Evolutionary conservation across 441 rosid genomes (phyloP).

Genomic region (Lepidium campestre): DNA sequence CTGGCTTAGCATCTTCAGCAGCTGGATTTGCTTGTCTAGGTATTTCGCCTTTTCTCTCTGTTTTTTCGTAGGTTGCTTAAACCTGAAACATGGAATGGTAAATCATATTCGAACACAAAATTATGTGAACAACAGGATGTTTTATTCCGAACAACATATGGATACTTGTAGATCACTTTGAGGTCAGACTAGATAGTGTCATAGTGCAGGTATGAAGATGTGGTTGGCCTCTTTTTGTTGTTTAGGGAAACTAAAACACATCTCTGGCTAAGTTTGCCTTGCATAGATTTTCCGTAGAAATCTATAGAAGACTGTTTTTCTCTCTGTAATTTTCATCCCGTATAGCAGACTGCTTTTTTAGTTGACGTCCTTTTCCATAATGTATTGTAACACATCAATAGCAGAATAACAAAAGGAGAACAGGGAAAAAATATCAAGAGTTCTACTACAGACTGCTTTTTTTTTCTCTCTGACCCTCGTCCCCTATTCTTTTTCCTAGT

Average conservation of each 20-base stretch:
- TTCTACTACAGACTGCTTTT: not conserved
- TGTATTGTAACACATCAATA: not conserved
- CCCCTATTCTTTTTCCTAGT: not conserved
- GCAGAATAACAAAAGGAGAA: not conserved
- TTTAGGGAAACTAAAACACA: not conserved
- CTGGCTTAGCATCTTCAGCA: conserved; percentile 97
- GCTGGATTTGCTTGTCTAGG: conserved; percentile 99
- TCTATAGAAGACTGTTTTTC: not conserved
- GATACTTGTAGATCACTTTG: not conserved
- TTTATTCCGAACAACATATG: not conserved
- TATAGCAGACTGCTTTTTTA: no score
- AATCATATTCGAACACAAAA: not conserved
- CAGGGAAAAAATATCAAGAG: not conserved
- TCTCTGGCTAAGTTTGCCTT: not conserved
- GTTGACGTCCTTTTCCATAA: not conserved
- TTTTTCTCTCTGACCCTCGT: not conserved
- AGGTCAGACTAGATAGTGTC: not conserved
- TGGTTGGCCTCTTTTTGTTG: not conserved
- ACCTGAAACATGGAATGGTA: not conserved
- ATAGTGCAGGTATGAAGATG: not conserved
- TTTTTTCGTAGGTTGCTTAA: not conserved
- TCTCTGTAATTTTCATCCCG: no score
- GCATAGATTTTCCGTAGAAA: not conserved
- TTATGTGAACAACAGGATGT: not conserved
- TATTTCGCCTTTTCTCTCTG: conserved; percentile 16